Base-by-base conservation (phyloP, 1,284 basidiomycete species). In the Irpex sp. region DNA sequence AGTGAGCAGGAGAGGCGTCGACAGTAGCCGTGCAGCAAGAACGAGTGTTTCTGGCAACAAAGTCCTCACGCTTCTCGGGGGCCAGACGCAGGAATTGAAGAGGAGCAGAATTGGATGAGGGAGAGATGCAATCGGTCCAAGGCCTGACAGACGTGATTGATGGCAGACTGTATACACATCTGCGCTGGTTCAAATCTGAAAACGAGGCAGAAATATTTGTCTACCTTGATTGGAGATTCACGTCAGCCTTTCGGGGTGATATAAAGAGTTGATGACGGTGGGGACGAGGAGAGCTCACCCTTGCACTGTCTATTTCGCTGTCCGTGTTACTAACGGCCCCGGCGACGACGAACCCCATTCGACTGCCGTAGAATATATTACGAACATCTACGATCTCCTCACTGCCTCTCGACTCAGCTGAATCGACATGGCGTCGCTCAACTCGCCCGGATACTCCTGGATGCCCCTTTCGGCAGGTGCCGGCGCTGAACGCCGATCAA, bases 401-500 rank as follows among this genome's bases (percentile, higher is more conserved):
- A 26, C 26, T 26, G 15, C 40, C 40, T 44, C 40, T 44, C 40
- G 40, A 44, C 40, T 26, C 34, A 44, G 21, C 51, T 38, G 61
- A 44, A 58, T 54, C 13, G 21, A 60, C 38, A 78, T 78, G 76
- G 76, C 76, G 61, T 56, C 60, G 49, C 57, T 63, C 11, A 62
- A 58, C 57, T 62, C 62, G 52, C 47, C 62, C 21, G 61, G 51
- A 44, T 65, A 62, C 59, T 62, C 60, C 68, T 77, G 75, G 75
- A 62, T 74, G 62, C 70, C 73, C 57, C 68, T 73, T 66, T 72
- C 73, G 73, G 73, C 73, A 73, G 70, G 69, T 63, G 64, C 73
- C 73, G 82, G 68, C 62, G 67, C 73, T 72, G 82, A 81, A 78
- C 75, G 75, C 80, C 83, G 83, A 84, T 84, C 83, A 82, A 78